Conservation (phyloP, 169 alveolate genomes). For the Plasmodium ovale region DNA sequence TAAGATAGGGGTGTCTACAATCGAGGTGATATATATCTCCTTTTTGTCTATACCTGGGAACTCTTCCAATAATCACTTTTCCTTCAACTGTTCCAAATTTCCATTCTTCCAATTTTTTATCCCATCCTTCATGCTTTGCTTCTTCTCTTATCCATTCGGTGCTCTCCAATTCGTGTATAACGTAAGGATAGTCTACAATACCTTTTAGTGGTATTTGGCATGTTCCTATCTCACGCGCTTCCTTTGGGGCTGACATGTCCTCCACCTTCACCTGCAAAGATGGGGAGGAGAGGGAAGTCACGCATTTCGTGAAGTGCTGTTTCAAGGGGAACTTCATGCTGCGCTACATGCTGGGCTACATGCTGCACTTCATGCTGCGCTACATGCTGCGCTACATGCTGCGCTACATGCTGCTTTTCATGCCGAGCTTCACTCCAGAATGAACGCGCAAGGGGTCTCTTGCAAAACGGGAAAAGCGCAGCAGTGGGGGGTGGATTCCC, state of each 20-base stretch:
- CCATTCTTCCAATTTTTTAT: slow-evolving; percentile 71
- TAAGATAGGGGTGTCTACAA: slow-evolving; percentile 45
- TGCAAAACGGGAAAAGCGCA: no score
- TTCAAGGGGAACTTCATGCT: no score
- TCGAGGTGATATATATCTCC: slow-evolving; percentile 67
- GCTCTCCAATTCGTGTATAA: slow-evolving; percentile 65
- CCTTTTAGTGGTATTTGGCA: slow-evolving; percentile 80
- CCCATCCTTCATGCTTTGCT: slow-evolving; percentile 85
- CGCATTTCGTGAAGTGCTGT: no score
- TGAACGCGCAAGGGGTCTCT: no score
- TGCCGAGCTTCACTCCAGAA: no score
- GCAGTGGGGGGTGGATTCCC: no score
- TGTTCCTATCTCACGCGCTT: slow-evolving; percentile 77
- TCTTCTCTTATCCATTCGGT: slow-evolving; percentile 82
- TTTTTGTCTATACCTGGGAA: slow-evolving; percentile 83
- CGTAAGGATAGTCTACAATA: slow-evolving; percentile 83
- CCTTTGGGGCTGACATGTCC: slow-evolving; percentile 83
- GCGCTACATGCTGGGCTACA: no score
- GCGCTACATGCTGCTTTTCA: no score
- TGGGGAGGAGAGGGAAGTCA: not conserved
- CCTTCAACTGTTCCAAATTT: slow-evolving; percentile 81
- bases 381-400: no score
- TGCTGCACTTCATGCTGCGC: no score
- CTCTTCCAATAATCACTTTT: slow-evolving; percentile 69
- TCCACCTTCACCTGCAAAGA: slow-evolving; percentile 79